Percentiles rank a stretch among this genome's conserved stretches.
Conservation (phyloP, 495 filamentous ascomycete species). For the Usnea hakonensis region DNA sequence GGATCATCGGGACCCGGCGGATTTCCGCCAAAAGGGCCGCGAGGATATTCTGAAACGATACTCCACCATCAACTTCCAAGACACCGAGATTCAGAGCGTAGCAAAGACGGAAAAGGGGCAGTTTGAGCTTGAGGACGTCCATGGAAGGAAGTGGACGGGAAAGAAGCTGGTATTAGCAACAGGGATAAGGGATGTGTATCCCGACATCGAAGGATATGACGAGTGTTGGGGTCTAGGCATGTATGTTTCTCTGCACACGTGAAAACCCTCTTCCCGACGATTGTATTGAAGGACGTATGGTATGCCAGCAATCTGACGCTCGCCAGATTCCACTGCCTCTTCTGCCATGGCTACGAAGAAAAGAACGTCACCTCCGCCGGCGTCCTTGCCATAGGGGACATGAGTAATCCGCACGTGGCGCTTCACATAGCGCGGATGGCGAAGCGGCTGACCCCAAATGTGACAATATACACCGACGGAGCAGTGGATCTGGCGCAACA, state of each 20-base stretch:
- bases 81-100: constrained; percentile 27
- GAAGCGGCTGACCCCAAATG: constrained; percentile 16
- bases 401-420: constrained; percentile 14
- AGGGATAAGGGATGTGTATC: constrained; percentile 35
- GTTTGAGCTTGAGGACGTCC: constrained; percentile 32
- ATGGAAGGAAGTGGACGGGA: constrained; percentile 31
- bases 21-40: constrained; percentile 33
- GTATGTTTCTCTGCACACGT: constrained; percentile 17
- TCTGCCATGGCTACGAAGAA: constrained; percentile 42
- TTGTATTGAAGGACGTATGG: constrained; percentile 21
- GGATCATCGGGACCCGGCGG: constrained; percentile 39
- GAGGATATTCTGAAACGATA: constrained; percentile 38
- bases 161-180: constrained; percentile 44
- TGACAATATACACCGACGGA: constrained; percentile 33
- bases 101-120: constrained; percentile 19
- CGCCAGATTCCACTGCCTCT: constrained; percentile 38
- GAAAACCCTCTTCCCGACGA: not conserved
- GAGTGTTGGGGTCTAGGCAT: constrained; percentile 30
- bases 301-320: too few species aligned
- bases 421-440: constrained; percentile 22
- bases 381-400: constrained; percentile 29
- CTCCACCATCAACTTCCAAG: constrained; percentile 32
- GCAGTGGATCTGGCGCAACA: constrained; percentile 11
- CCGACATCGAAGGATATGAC: constrained; percentile 32
- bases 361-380: constrained; percentile 27